Conservation (phyloP, 495 filamentous ascomycete genomes). For the Penicillium maclennaniae region DNA sequence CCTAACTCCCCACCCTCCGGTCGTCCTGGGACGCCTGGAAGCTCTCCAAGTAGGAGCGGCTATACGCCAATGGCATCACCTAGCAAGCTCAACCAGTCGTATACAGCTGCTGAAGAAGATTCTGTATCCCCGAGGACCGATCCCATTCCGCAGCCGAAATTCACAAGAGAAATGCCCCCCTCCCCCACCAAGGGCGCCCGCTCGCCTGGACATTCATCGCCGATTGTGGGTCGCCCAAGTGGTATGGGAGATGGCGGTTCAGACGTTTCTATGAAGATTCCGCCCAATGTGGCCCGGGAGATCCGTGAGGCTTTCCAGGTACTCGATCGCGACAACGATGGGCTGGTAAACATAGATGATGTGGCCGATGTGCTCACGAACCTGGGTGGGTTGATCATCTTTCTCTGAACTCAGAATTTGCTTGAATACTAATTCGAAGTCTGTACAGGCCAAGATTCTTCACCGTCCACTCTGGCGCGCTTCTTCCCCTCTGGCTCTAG, state of each 20-base stretch:
- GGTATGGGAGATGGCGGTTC: constrained; percentile 20
- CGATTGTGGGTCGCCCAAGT: constrained; percentile 26
- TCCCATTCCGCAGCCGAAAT: constrained; percentile 39
- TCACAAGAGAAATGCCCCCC: constrained; percentile 37
- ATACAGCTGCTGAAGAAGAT: constrained; percentile 42
- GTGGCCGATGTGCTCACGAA: constrained; percentile 77
- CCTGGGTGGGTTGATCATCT: constrained; percentile 49
- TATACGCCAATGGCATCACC: constrained; percentile 44
- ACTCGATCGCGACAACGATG: constrained; percentile 77
- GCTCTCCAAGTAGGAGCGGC: constrained; percentile 40
- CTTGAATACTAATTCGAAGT: constrained; percentile 1
- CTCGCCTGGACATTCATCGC: constrained; percentile 23
- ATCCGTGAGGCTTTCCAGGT: constrained; percentile 86
- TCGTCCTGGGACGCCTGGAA: constrained; percentile 38
- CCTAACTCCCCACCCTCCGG: constrained; percentile 44
- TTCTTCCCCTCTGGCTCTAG: constrained; percentile 71
- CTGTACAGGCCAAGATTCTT: constrained; percentile 52
- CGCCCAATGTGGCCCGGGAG: constrained; percentile 64
- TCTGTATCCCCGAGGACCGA: constrained; percentile 22
- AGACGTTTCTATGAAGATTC: constrained; percentile 60
- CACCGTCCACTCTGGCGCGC: constrained; percentile 54
- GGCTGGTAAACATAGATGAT: constrained; percentile 68
- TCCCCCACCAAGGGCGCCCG: constrained; percentile 43
- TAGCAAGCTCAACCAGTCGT: constrained; percentile 48
- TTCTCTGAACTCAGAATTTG: background rate